Base-by-base conservation (phyloP, 805 yeast genomes). In the Gaillardinia entomophila region DNA sequence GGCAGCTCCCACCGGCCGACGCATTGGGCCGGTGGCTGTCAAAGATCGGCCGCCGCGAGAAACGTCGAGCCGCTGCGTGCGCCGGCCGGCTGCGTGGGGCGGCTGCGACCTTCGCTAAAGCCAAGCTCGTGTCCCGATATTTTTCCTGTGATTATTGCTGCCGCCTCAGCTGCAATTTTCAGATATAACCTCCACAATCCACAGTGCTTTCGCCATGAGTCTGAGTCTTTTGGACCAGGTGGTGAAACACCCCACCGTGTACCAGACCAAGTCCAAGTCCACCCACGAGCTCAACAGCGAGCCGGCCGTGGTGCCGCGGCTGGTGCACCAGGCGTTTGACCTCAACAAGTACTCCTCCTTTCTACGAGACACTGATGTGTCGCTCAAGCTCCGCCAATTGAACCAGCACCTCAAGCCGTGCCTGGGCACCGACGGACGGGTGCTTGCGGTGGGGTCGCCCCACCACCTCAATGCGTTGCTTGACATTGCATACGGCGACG, bases 391-490 rank as follows among this genome's bases (percentile, higher is more conserved):
- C 8, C 8, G 10, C 8, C 6, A 6, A 19, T 36, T 36, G 15
- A 24, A 28, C 15, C 6, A n/a, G 12, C 15, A 14, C 10, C 23
- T 36, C 12, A 25, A 27, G 12, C 7, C 19, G 12, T n/a, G 14
- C 12, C 13, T 14, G n/a, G 33, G 28, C 11, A 20, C 28, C 12
- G n/a, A 17, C 8, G 26, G 35, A 13, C n/a, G n/a, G n/a, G 36
- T 42, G 24, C 35, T 23, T 14, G 28, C 34, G 3, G 25, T 45
- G 6, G 32, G 26, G 12, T 25, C 25, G 6, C 35, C 39, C 6
- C 32, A 31, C 12, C 38, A 49, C 24, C 36, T 53, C 12, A 31
- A 30, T 16, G 38, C 37, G 12, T 38, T 51, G 18, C 44, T 48
- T 22, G 41, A 42, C 16, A 40, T 38, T 34, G 40, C 44, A 28